Base-by-base conservation (phyloP, 1,139 yeast genomes). In the Candida tunisiensis region DNA sequence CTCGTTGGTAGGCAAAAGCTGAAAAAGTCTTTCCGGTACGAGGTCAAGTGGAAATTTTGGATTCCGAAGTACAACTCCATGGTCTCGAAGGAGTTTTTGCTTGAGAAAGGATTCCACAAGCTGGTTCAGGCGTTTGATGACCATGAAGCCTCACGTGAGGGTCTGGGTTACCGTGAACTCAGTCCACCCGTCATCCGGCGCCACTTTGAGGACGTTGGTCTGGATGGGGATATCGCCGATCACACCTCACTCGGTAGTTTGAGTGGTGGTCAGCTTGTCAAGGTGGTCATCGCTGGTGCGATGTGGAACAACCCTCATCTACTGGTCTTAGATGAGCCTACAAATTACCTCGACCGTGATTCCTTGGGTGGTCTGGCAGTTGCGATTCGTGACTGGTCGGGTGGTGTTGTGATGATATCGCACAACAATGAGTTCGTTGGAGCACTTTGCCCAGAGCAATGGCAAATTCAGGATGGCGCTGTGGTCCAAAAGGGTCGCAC, bases 231-330 rank as follows among this genome's bases (percentile, higher is more conserved):
- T 47, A 85, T 88, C 57, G 96, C 96, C 21, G 94, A 88, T 53
- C 96, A 88, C 53, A 88, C 95, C 14, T 94, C 94, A 28, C 63
- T 88, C 69, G 96, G 96, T 13, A 82, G 94, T 8, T 64, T 88
- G 37, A 83, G 95, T 23, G 98, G 98, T 49, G 98, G 98, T 42
- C 98, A 88, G 62, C 67, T 85, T 50, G 98, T 88, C 37, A 88
- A 88, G 59, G 96, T 88, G 37, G 98, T 88, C 36, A 85, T 88
- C 62, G 98, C 98, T 11, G 96, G 96, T 56, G 96, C 96, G 39
- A 88, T 88, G 92, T 88, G 98, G 98, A 85, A 88, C 58, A 88
- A 88, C 51, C 98, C 98, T n/a, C 98, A 88, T 57, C 68, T 88
- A 57, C 69, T 88, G 38, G 98, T 88, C 23, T 66, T 88, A 39